phyloP scores from a whole-genome alignment of 2,329 filamentous ascomycete species.

The Bipolaris victoriae region DNA sequence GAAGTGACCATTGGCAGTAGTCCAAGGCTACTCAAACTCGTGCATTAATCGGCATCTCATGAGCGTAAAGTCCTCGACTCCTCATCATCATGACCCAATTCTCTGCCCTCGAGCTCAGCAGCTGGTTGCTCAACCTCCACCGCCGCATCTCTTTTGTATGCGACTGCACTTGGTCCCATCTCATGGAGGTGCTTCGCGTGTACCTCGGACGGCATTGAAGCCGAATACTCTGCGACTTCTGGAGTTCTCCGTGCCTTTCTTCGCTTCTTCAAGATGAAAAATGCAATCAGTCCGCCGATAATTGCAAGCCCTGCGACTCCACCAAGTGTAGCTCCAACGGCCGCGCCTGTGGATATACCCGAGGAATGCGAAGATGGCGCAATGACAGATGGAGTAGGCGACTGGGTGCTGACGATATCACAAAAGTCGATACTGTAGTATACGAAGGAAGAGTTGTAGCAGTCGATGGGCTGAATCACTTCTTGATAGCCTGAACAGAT shows the following conservation, averaged over 20 bases:
- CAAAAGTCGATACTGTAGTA: slow-evolving; percentile 17
- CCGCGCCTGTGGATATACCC: slow-evolving; percentile 6
- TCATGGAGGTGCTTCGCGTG: slow-evolving; percentile 9
- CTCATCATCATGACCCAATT: not conserved
- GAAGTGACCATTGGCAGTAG: too few species aligned
- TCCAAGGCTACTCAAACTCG: not conserved
- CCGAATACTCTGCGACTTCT: not conserved
- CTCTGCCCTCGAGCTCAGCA: slow-evolving; percentile 6
- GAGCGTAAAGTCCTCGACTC: not conserved
- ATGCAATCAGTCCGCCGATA: slow-evolving; percentile 3
- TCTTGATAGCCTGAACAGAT: slow-evolving; percentile 11
- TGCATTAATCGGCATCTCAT: too few species aligned
- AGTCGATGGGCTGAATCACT: slow-evolving; percentile 11
- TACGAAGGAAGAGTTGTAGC: slow-evolving; percentile 13
- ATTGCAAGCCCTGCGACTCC: slow-evolving; percentile 3
- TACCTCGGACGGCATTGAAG: not conserved
- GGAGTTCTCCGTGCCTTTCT: not conserved
- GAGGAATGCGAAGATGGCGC: not conserved
- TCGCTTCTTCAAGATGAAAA: slow-evolving; percentile 6
- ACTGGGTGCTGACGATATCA: not conserved
- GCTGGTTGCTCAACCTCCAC: slow-evolving; percentile 11
- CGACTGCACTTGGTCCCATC: slow-evolving; percentile 2
- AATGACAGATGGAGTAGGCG: not conserved
- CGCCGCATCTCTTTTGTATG: slow-evolving; percentile 8
- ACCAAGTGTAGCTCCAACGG: slow-evolving; percentile 8